These are phyloP conservation scores for Mucor saturninus DNA, from an alignment of 371 early-diverging fungal genomes.

Conservation along the genomic window DNA sequence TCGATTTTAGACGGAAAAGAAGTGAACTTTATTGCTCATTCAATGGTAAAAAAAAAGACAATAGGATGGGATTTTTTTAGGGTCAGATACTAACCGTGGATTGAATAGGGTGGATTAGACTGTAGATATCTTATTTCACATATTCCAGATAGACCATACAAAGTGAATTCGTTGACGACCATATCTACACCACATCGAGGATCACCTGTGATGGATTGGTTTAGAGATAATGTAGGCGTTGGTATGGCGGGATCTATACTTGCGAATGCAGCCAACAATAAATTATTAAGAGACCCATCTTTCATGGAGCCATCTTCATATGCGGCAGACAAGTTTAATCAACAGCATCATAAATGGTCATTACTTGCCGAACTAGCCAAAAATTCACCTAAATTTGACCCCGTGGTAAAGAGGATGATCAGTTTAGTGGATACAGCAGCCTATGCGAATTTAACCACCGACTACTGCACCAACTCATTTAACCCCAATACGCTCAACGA, in stretches of 20 bases:
- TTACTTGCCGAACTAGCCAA: conserved; percentile 22
- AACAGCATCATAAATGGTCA: conserved; percentile 12
- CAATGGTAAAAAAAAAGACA: conserved; percentile 66
- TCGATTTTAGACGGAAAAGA: conserved; percentile 52
- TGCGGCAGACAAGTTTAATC: conserved; percentile 3
- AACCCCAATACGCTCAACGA: conserved; percentile 86
- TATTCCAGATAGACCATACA: conserved; percentile 64
- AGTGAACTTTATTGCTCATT: conserved; percentile 88
- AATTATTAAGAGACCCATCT: background rate
- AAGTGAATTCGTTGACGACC: conserved; percentile 81
- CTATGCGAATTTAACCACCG: conserved; percentile 86
- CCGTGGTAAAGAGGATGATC: conserved; percentile 23
- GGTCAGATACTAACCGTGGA: background rate
- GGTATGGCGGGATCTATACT: conserved; percentile 30
- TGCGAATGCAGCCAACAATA: background rate
- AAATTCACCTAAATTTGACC: conserved; percentile 23
- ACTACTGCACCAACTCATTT: conserved; percentile 80
- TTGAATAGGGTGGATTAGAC: conserved; percentile 84
- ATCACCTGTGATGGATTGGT: conserved; percentile 91
- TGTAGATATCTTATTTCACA: conserved; percentile 84
- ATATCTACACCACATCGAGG: conserved; percentile 94
- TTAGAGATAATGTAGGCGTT: conserved; percentile 76
- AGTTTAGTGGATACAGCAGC: conserved; percentile 80
- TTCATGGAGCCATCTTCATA: conserved; percentile 1
- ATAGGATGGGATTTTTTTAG: no score